Base-by-base conservation (phyloP, 495 filamentous ascomycete species). In the Penicillium silybi region DNA sequence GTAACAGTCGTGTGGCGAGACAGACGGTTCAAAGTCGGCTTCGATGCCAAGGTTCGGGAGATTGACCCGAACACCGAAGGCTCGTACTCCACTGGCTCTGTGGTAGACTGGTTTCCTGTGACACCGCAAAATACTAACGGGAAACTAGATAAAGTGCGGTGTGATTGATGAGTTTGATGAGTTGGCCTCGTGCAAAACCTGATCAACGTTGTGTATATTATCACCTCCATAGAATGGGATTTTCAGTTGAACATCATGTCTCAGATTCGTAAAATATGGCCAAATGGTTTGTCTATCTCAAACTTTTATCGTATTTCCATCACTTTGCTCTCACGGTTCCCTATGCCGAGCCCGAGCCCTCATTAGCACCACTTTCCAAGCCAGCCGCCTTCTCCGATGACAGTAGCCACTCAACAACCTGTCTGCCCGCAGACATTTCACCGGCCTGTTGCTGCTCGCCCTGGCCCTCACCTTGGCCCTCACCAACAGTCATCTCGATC, bases 1-100 rank as follows among this genome's bases (percentile, higher is more conserved):
- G 82, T 83, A 27, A 91, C 83, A 23, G 89, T 97, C 10, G 80
- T 81, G 49, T 97, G 95, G 95, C 77, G 93, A 29, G 90, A 91
- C 0, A 82, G 82, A 56, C 78, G 74, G 20, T 97, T 97, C 66
- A 80, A 82, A 64, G 91, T 99, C 11, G 80, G 87, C 4, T 64
- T 75, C 34, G 89, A 96, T 69, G 95, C 92, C 81, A 88, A 79
- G 53, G 92, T 93, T 18, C 66, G 75, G 35, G 77, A 80, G 50
- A 74, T 80, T 44, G 62, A 67, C 23, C 17, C 44, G 19, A 23
- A 39, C 9, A 35, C 53, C 9, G 51, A 57, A 25, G 61, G 49
- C 2, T 64, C 62, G 15, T 59, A 45, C 26, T 59, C 57, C 0
- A 58, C 48, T 3, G 47, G 48, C 10, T 61, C 53, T 25, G 48